A percentile compares a stretch with the other conserved stretches of the same genome.
These are phyloP conservation scores for Podila horticola DNA, from an alignment of 192 early-diverging fungal species.

Conservation along the genomic window DNA sequence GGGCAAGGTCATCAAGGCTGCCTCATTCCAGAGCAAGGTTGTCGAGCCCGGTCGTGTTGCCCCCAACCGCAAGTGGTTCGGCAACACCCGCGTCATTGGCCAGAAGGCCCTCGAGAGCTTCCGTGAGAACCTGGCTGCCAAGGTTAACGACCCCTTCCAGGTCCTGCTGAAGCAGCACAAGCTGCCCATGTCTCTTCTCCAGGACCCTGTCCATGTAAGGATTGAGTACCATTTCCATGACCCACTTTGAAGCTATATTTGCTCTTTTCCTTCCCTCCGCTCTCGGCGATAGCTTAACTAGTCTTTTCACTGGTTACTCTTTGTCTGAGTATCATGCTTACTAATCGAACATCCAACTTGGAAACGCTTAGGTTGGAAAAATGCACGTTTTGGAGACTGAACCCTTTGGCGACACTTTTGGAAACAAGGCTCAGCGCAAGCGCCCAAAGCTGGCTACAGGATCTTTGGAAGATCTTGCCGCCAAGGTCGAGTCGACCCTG, in stretches of 20 bases:
- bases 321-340: background rate
- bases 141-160: slow-evolving; percentile 95
- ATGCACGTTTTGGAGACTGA: slow-evolving; percentile 98
- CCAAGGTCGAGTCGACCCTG: slow-evolving; percentile 69
- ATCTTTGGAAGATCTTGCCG: slow-evolving; percentile 83
- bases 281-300: background rate
- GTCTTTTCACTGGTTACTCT: background rate
- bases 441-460: slow-evolving; percentile 84
- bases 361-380: slow-evolving; percentile 34
- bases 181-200: slow-evolving; percentile 93
- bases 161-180: slow-evolving; percentile 93
- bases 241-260: background rate
- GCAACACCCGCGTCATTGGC: slow-evolving; percentile 96
- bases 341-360: background rate
- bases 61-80: slow-evolving; percentile 97
- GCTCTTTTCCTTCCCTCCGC: background rate
- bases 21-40: slow-evolving; percentile 85
- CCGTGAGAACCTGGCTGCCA: slow-evolving; percentile 87
- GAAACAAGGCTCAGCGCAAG: slow-evolving; percentile 95
- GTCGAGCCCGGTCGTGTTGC: slow-evolving; percentile 86
- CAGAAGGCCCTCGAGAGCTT: slow-evolving; percentile 94
- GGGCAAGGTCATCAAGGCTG: slow-evolving; percentile 93
- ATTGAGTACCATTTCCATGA: slow-evolving; percentile 1
- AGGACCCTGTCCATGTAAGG: slow-evolving; percentile 79
- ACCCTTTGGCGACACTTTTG: slow-evolving; percentile 92